These are phyloP conservation scores for Aureobasidium sp. DNA, from an alignment of 2,329 filamentous ascomycete species.

Conservation along the genomic window DNA sequence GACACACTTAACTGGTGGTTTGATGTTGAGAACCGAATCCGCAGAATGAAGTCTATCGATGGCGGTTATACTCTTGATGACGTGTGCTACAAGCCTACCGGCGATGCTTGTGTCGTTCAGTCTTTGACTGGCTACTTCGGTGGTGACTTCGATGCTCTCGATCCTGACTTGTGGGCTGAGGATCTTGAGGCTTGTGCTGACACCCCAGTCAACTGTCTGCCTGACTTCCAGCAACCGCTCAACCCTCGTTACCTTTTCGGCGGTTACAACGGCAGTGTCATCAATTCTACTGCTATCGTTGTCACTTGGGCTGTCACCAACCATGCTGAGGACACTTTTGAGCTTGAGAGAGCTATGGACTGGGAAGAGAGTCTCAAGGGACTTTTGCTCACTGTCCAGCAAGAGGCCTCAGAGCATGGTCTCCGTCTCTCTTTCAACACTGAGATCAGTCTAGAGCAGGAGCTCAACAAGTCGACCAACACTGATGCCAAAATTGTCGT, in stretches of 20 bases:
- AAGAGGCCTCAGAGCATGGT: conserved; percentile 68
- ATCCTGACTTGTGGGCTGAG: conserved; percentile 60
- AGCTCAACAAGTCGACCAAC: conserved; percentile 96
- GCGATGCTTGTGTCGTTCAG: conserved; percentile 83
- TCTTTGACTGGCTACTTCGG: conserved; percentile 87
- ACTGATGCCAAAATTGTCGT: conserved; percentile 95
- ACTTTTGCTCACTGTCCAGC: conserved; percentile 66
- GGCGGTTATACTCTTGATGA: conserved; percentile 66
- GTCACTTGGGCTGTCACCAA: conserved; percentile 95
- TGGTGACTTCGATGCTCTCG: conserved; percentile 53
- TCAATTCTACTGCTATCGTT: conserved; percentile 71
- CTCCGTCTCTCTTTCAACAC: conserved; percentile 89
- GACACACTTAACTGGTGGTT: conserved; percentile 93
- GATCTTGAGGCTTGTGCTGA: conserved; percentile 65
- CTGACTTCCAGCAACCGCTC: conserved; percentile 81
- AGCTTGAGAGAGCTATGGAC: conserved; percentile 68
- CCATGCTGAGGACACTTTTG: conserved; percentile 61
- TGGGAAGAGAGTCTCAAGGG: conserved; percentile 77
- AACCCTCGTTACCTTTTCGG: conserved; percentile 80
- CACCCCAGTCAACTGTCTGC: conserved; percentile 75
- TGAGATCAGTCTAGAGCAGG: conserved; percentile 88
- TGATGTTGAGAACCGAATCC: conserved; percentile 71
- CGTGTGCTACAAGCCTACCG: conserved; percentile 89
- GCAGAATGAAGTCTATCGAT: conserved; percentile 59
- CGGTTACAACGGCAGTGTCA: conserved; percentile 59